These are phyloP conservation scores for Acacia acuminata DNA, from an alignment of 306 rosid genomes.

Conservation along the genomic window DNA sequence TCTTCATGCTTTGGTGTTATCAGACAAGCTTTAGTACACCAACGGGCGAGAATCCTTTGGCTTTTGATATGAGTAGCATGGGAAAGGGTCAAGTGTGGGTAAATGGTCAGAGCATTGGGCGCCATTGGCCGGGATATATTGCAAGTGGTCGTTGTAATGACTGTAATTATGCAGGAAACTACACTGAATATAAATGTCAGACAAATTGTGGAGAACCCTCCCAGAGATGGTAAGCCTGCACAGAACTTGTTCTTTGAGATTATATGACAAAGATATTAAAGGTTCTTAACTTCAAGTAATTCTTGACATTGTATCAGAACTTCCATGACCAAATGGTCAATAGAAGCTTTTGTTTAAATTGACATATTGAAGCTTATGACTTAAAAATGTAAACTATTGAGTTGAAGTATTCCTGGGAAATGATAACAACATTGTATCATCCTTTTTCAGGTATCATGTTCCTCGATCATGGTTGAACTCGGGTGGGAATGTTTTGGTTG, in stretches of 20 bases:
- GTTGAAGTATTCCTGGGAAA: not conserved
- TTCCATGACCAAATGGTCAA: not conserved
- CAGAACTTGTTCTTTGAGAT: not conserved
- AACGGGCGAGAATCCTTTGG: slow-evolving; percentile 70
- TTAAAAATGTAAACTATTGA: not conserved
- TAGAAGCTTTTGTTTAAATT: not conserved
- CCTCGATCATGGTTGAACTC: slow-evolving; percentile 87
- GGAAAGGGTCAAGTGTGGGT: slow-evolving; percentile 95
- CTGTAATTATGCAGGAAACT: slow-evolving; percentile 81
- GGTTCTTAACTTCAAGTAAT: not conserved
- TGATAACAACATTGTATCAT: slow-evolving; percentile 10
- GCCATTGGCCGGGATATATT: slow-evolving; percentile 82
- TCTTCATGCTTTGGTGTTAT: slow-evolving; percentile 27
- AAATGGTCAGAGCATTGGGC: slow-evolving; percentile 89
- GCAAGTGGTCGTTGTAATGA: slow-evolving; percentile 66
- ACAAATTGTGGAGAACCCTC: slow-evolving; percentile 78
- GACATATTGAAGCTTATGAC: not conserved
- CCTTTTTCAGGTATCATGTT: slow-evolving; percentile 81
- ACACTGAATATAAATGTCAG: slow-evolving; percentile 62
- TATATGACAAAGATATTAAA: not conserved
- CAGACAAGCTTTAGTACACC: slow-evolving; percentile 80
- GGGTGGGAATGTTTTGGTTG: slow-evolving; percentile 64
- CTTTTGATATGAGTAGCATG: slow-evolving; percentile 94
- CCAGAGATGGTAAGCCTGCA: slow-evolving; percentile 82
- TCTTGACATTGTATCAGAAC: not conserved